Percentiles rank a stretch among this genome's conserved stretches.
phyloP scores from a whole-genome alignment of 108 stramenopile genomes.

The Discostella pseudostelligera region DNA sequence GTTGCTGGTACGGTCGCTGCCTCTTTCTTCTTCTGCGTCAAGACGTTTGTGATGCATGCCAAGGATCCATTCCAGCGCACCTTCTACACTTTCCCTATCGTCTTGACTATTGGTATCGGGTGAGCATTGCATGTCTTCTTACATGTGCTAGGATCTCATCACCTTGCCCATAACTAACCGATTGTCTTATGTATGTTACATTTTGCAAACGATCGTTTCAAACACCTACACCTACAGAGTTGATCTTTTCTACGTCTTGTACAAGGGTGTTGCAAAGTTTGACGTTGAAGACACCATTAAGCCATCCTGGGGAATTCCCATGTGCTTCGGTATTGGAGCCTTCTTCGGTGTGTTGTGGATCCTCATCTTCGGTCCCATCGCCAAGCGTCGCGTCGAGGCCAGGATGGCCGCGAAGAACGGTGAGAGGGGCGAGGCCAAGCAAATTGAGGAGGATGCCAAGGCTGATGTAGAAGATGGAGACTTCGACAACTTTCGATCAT shows the following conservation, averaged over 20 bases:
- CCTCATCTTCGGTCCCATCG: slow-evolving; percentile 36
- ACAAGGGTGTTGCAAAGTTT: slow-evolving; percentile 10
- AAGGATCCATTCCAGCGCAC: slow-evolving; percentile 46
- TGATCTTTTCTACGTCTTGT: neutral
- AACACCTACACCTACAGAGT: too few species aligned
- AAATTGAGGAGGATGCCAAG: slow-evolving; percentile 6
- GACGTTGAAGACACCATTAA: slow-evolving; percentile 16
- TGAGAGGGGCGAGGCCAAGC: neutral
- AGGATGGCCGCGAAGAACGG: slow-evolving; percentile 5
- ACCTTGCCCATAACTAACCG: too few species aligned
- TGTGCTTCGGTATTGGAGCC: slow-evolving; percentile 25
- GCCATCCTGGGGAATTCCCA: neutral
- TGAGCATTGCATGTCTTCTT: too few species aligned
- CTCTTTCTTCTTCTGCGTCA: slow-evolving; percentile 41
- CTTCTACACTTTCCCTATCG: slow-evolving; percentile 49
- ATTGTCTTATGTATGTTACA: too few species aligned
- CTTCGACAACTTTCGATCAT: neutral
- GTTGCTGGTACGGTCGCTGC: slow-evolving; percentile 40
- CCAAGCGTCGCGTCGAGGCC: slow-evolving; percentile 14
- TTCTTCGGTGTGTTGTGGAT: slow-evolving; percentile 31
- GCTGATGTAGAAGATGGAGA: slow-evolving; percentile 7
- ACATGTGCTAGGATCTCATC: too few species aligned
- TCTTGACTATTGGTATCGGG: slow-evolving; percentile 45
- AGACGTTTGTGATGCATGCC: slow-evolving; percentile 27
- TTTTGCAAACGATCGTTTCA: too few species aligned